Percentiles rank a stretch among this genome's conserved stretches.
Evolutionary conservation across 208 protist genomes (phyloP).

Genomic region (Vickermania spadyakhi): DNA sequence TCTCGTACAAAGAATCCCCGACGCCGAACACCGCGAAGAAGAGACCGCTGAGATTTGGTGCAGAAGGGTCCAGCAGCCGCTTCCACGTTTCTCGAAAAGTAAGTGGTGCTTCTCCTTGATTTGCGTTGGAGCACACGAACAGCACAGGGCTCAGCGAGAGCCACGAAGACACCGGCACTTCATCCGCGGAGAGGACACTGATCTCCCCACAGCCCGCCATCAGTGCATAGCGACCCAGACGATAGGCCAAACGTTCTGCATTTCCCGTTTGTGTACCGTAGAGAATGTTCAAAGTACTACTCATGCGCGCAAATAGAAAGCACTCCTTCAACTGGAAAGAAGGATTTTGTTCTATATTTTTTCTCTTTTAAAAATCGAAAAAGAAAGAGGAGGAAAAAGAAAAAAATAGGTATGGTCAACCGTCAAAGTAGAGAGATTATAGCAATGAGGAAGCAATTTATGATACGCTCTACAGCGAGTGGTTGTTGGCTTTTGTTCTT

Average conservation of each 20-base stretch:
- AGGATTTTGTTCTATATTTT: neutral
- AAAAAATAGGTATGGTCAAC: conserved; percentile 8
- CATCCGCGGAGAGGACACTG: conserved; percentile 51
- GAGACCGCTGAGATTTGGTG: conserved; percentile 35
- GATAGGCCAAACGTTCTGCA: conserved; percentile 55
- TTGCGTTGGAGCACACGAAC: conserved; percentile 69
- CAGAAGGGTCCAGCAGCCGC: conserved; percentile 19
- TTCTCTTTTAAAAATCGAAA: no score
- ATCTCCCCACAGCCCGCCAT: conserved; percentile 30
- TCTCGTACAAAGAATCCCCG: conserved; percentile 82
- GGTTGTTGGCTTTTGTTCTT: no score
- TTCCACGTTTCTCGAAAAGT: conserved; percentile 64
- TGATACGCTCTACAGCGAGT: no score
- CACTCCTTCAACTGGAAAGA: neutral
- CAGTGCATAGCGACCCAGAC: conserved; percentile 42
- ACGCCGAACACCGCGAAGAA: conserved; percentile 86
- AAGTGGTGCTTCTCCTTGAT: conserved; percentile 76
- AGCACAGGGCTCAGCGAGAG: conserved; percentile 23
- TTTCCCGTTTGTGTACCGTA: conserved; percentile 81
- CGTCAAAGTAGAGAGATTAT: no score
- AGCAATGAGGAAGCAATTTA: no score
- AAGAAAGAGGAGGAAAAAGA: conserved; percentile 8
- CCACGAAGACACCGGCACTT: conserved; percentile 41
- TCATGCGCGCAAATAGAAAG: no score
- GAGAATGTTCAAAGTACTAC: conserved; percentile 49